Conservation (phyloP, 2,329 filamentous ascomycete species). For the Colletotrichum musicola region DNA sequence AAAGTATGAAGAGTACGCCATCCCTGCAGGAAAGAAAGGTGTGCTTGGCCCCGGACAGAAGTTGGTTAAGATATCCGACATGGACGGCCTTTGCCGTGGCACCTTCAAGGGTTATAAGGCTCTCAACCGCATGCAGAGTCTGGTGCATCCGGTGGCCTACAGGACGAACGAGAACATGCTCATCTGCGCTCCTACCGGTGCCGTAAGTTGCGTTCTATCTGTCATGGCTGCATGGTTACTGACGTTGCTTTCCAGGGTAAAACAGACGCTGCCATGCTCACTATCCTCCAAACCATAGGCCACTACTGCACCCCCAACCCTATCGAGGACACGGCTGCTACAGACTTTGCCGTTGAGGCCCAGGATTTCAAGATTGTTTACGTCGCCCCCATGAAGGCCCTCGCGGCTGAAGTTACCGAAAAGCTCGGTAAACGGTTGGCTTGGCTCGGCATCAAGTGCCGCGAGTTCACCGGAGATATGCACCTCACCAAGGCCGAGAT, state of each 20-base stretch:
- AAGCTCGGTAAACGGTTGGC: slow-evolving; percentile 92
- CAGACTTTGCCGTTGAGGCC: slow-evolving; percentile 83
- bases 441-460: slow-evolving; percentile 92
- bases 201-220: slow-evolving; percentile 61
- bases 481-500: slow-evolving; percentile 98
- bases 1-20: slow-evolving; percentile 89
- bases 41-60: slow-evolving; percentile 78
- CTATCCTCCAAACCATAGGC: slow-evolving; percentile 89
- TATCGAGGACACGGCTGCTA: slow-evolving; percentile 77
- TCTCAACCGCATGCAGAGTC: slow-evolving; percentile 97
- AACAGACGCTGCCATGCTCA: slow-evolving; percentile 97
- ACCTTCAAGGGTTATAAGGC: slow-evolving; percentile 96
- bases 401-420: slow-evolving; percentile 95
- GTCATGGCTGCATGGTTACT: slow-evolving; percentile 10
- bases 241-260: slow-evolving; percentile 72
- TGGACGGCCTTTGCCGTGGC: slow-evolving; percentile 90
- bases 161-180: slow-evolving; percentile 98
- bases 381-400: slow-evolving; percentile 98
- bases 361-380: slow-evolving; percentile 99
- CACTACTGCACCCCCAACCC: slow-evolving; percentile 88
- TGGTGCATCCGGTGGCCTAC: slow-evolving; percentile 96
- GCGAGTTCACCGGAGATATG: slow-evolving; percentile 98
- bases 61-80: slow-evolving; percentile 81
- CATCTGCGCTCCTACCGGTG: slow-evolving; percentile 96
- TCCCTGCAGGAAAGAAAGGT: slow-evolving; percentile 86